phyloP scores from a whole-genome alignment of 345 rosid species.

The Raphanus raphanistrum region DNA sequence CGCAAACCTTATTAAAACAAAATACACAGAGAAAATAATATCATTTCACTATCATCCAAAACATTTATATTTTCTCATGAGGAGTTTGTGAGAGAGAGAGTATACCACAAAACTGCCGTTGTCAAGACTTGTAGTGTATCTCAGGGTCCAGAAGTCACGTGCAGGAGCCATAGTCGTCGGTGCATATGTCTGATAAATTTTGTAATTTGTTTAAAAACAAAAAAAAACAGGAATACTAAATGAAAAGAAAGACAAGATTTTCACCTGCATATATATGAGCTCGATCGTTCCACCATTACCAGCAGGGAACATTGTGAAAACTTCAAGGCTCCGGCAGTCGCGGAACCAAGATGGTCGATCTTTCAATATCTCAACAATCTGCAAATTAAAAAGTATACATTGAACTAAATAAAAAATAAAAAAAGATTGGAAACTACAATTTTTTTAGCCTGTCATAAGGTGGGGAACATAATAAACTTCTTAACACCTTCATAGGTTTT shows the following conservation, averaged over 20 bases:
- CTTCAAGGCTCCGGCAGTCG: conserved; percentile 98
- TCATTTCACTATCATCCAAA: background rate
- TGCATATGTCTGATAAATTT: conserved; percentile 64
- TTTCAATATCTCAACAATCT: conserved; percentile 98
- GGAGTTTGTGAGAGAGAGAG: background rate
- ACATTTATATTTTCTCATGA: background rate
- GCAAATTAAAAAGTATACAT: conserved; percentile 19
- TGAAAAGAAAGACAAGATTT: conserved; percentile 4
- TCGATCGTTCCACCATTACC: conserved; percentile 96
- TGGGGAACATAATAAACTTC: background rate
- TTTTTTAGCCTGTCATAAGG: conserved; percentile 9
- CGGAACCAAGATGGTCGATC: conserved; percentile 99
- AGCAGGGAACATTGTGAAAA: conserved; percentile 94
- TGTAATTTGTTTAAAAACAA: conserved; percentile 1
- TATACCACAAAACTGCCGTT: conserved; percentile 99
- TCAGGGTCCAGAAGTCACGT: conserved; percentile 96
- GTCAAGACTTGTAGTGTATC: conserved; percentile 88
- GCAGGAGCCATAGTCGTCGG: conserved; percentile 99
- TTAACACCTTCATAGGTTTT: conserved; percentile 83
- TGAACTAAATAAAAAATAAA: background rate
- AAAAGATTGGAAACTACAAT: background rate
- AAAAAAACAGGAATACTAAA: background rate
- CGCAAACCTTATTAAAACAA: conserved; percentile 65
- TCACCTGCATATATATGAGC: conserved; percentile 93
- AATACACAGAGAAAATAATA: background rate